Conservation (phyloP, 2,329 filamentous ascomycete species). For the Periconia macrospinosa region DNA sequence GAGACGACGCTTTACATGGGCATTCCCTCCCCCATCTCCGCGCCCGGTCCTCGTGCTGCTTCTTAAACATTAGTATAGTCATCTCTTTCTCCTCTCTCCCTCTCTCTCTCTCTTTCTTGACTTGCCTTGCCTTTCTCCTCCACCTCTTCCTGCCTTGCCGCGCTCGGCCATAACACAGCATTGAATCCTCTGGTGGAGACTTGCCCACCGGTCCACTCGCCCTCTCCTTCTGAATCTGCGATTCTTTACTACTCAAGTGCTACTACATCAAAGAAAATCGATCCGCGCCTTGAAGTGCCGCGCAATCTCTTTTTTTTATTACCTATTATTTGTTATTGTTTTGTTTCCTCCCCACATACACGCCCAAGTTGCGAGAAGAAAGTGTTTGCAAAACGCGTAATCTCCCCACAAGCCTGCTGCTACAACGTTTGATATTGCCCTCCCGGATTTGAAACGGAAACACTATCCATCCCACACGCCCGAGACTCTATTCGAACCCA, state of each 20-base stretch:
- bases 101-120: too few species aligned
- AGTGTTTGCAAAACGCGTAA: too few species aligned
- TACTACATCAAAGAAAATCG: too few species aligned
- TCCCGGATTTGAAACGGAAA: background rate
- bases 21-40: background rate
- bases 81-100: too few species aligned
- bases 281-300: constrained; percentile 16
- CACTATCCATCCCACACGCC: background rate
- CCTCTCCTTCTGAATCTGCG: background rate
- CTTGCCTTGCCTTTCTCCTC: background rate
- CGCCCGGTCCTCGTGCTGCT: background rate
- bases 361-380: too few species aligned
- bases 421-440: background rate
- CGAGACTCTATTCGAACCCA: background rate
- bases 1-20: background rate
- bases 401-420: background rate
- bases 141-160: background rate
- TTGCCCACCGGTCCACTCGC: background rate
- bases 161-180: background rate
- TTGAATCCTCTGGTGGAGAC: background rate
- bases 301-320: constrained; percentile 1
- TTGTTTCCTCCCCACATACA: too few species aligned
- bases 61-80: too few species aligned
- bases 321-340: background rate
- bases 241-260: too few species aligned